Conservation (phyloP, 306 rosid genomes). For the Styphnolobium japonicum region DNA sequence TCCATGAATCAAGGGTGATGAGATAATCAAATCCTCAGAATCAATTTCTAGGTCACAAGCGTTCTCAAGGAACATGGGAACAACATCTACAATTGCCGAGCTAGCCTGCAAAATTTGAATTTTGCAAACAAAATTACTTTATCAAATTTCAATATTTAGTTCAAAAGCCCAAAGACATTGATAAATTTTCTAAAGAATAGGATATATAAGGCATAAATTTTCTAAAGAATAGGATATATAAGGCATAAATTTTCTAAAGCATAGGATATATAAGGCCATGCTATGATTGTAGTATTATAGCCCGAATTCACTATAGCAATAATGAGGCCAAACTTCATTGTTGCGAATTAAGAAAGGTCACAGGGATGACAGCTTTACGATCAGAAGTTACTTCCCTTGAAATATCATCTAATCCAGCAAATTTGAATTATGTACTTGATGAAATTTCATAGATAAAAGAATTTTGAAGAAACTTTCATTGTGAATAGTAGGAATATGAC, state of each 20-base stretch:
- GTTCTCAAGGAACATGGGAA: constrained; percentile 65
- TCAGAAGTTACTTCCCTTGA: background rate
- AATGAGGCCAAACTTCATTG: background rate
- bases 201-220: too few relatives aligned
- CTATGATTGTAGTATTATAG: background rate
- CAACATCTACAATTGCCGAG: constrained; percentile 65
- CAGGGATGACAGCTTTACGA: background rate
- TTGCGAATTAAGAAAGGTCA: background rate
- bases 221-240: background rate
- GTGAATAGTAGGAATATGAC: background rate
- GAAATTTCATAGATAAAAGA: background rate
- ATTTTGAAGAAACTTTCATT: background rate
- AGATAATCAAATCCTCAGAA: constrained; percentile 47
- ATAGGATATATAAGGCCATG: background rate
- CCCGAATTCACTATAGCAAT: background rate
- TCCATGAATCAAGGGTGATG: constrained; percentile 38
- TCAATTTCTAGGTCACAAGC: constrained; percentile 48
- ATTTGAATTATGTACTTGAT: background rate
- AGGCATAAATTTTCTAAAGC: background rate
- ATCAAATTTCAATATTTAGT: background rate
- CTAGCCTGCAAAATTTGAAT: constrained; percentile 49
- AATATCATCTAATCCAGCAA: background rate
- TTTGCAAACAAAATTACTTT: background rate
- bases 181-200: background rate
- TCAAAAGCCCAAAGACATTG: background rate